Evolutionary conservation across 352 stramenopile genomes (phyloP), one percentile per base, ranked within the genome.

Genomic region (Pythium vanterpoolii): DNA sequence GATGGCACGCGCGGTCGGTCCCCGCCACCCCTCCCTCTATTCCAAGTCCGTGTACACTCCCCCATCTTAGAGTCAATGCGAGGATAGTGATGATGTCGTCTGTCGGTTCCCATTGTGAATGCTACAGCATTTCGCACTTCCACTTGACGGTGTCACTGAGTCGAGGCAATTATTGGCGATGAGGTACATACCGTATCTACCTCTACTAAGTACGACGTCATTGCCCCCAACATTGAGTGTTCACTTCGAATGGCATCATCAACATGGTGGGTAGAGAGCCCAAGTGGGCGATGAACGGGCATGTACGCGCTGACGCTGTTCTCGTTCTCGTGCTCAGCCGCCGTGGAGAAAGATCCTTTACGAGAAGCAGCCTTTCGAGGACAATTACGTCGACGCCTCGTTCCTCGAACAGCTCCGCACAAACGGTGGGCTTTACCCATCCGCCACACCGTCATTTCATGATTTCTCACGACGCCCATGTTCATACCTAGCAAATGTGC

Each of bases 381-480:
- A 97, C 72, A 95, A 95, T 67, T 93, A 96, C 69, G 89, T 97
- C 47, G 83, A 91, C 54, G 71, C 82, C 49, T 89, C 80, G 26
- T 97, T 97, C 69, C 74, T 97, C 27, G 79, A 93, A 67, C 87
- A 96, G 65, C 84, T 97, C 61, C 86, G 85, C 51, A 97, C 87
- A 14, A 97, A 97, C 60, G 76, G 89, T 96, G 49, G 28, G 16
- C n/a, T 6, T 44, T 45, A 26, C 5, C 38, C 19, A 5, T 26
- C 6, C 8, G 19, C 45, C 26, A 16, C 11, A 19, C 11, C 8
- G 9, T 39, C 24, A 19, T 38, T 5, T 38, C 14, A 39, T 4
- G 8, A 13, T 14, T 39, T 21, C 24, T 33, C 45, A 39, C 26
- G 3, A 21, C 24, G 18, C 7, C 40, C 24, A 48, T 42, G 24